phyloP scores from a whole-genome alignment of 129 eudicot species.

The Glebionis coronaria region DNA sequence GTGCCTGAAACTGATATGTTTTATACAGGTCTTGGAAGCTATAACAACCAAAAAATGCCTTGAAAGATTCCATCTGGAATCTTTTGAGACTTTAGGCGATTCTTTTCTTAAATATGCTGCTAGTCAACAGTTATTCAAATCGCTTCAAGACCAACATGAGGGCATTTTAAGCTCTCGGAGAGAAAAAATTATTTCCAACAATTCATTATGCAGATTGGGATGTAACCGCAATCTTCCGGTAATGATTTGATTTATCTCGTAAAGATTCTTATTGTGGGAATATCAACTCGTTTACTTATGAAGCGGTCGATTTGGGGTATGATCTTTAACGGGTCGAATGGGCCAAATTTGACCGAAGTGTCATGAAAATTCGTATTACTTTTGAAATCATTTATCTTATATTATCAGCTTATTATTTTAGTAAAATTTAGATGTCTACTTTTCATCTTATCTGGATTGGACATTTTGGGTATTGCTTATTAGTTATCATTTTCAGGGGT shows the following conservation, averaged over 20 bases:
- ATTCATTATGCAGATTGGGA: slow-evolving; percentile 73
- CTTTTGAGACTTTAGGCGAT: slow-evolving; percentile 90
- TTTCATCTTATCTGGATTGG: slow-evolving; percentile 4
- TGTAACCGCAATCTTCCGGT: slow-evolving; percentile 70
- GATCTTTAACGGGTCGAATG: slow-evolving; percentile 13
- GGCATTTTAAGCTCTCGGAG: slow-evolving; percentile 61
- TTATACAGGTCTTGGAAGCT: slow-evolving; percentile 73
- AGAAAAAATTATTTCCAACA: slow-evolving; percentile 52
- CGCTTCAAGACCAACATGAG: slow-evolving; percentile 54
- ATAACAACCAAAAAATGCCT: slow-evolving; percentile 76
- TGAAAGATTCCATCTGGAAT: slow-evolving; percentile 70
- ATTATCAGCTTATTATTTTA: too few species aligned
- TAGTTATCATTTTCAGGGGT: slow-evolving; percentile 50
- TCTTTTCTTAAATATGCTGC: slow-evolving; percentile 83
- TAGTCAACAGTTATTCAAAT: slow-evolving; percentile 63
- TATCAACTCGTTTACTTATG: not conserved
- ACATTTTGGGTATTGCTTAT: slow-evolving; percentile 6
- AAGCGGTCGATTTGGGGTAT: not conserved
- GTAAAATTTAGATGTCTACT: not conserved
- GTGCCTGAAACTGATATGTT: not conserved
- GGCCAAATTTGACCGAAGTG: not conserved
- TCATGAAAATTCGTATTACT: too few species aligned
- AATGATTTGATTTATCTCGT: slow-evolving; percentile 6
- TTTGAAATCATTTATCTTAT: too few species aligned
- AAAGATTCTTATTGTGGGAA: not conserved